Conservation (phyloP, 2,329 filamentous ascomycete genomes). For the Sporothrix pseudoabietina region DNA sequence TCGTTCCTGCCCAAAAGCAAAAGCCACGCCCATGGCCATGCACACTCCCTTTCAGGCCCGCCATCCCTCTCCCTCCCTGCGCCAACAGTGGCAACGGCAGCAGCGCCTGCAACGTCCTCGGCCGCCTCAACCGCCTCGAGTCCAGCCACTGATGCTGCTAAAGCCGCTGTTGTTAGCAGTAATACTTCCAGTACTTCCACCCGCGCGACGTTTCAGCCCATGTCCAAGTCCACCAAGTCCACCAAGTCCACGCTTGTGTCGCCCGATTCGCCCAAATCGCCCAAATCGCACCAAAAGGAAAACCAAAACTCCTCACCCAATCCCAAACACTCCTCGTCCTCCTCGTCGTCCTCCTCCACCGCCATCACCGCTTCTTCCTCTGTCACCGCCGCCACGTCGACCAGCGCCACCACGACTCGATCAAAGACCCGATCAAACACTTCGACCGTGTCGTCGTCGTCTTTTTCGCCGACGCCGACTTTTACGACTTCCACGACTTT, state of each 20-base stretch:
- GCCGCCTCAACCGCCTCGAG: slow-evolving; percentile 10
- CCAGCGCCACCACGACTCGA: background rate
- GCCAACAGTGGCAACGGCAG: slow-evolving; percentile 16
- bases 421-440: background rate
- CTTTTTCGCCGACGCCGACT: background rate
- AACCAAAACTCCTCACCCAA: slow-evolving; percentile 19
- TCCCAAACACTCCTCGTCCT: slow-evolving; percentile 26
- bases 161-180: background rate
- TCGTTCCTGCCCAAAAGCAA: background rate
- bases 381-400: slow-evolving; percentile 40
- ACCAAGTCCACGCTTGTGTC: background rate
- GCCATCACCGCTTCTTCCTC: slow-evolving; percentile 38
- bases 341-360: slow-evolving; percentile 28
- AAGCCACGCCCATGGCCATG: slow-evolving; percentile 20
- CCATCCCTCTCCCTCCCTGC: slow-evolving; percentile 12
- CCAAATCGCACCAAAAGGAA: slow-evolving; percentile 17
- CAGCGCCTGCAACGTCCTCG: slow-evolving; percentile 8
- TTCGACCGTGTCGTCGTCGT: slow-evolving; percentile 1
- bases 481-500: background rate
- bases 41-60: slow-evolving; percentile 2
- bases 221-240: slow-evolving; percentile 4
- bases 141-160: slow-evolving; percentile 16
- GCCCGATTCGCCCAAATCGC: background rate
- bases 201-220: slow-evolving; percentile 30
- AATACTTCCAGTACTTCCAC: background rate